Percentiles rank a stretch among this genome's conserved stretches.
Evolutionary conservation across 2,329 filamentous ascomycete species (phyloP).

Genomic region (Exophiala mesophila): DNA sequence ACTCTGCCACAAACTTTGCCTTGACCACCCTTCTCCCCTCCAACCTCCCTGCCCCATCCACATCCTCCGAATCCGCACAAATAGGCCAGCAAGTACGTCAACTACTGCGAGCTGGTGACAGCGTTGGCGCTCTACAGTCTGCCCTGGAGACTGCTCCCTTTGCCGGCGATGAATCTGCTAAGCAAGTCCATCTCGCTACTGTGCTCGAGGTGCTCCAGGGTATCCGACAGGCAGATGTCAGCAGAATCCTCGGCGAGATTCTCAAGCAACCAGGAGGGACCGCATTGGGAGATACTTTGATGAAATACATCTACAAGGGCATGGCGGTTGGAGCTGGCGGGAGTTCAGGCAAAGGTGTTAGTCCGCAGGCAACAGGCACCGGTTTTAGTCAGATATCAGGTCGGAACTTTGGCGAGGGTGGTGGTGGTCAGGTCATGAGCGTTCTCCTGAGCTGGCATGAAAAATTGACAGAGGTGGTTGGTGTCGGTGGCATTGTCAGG

Average conservation of each 20-base stretch:
- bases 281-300: constrained; percentile 84
- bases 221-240: constrained; percentile 95
- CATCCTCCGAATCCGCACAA: constrained; percentile 71
- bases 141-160: constrained; percentile 81
- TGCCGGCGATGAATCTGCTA: constrained; percentile 46
- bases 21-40: constrained; percentile 75
- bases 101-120: constrained; percentile 77
- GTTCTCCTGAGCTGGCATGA: constrained; percentile 98
- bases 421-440: constrained; percentile 86
- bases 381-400: constrained; percentile 71
- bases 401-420: constrained; percentile 56
- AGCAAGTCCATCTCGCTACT: constrained; percentile 82
- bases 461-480: constrained; percentile 92
- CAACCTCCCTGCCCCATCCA: constrained; percentile 61
- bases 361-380: constrained; percentile 68
- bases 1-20: constrained; percentile 89
- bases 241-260: constrained; percentile 74
- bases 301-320: constrained; percentile 81
- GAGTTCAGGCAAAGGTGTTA: constrained; percentile 20
- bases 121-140: constrained; percentile 77
- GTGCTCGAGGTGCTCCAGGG: constrained; percentile 92
- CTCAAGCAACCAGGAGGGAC: constrained; percentile 72
- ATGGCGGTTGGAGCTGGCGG: constrained; percentile 23
- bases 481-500: constrained; percentile 84
- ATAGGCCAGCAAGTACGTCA: constrained; percentile 79